These are phyloP conservation scores for Myriosclerotinia duriaeana DNA, from an alignment of 2,329 filamentous ascomycete genomes.

Conservation along the genomic window DNA sequence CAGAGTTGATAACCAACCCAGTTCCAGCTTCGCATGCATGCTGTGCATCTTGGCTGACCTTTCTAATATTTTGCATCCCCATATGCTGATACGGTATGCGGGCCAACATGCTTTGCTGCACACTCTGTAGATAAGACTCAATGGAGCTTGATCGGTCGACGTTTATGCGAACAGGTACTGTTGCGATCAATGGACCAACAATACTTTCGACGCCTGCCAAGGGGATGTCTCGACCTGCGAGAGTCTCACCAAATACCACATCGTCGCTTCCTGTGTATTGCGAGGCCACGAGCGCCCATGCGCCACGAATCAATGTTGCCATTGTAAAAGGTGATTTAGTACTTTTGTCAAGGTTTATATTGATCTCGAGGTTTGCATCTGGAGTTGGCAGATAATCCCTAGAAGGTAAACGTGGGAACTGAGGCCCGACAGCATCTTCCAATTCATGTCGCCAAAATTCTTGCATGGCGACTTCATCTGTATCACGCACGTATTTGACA, in stretches of 20 bases:
- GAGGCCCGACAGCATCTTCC: constrained; percentile 47
- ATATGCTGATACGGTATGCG: constrained; percentile 45
- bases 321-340: constrained; percentile 28
- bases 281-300: constrained; percentile 46
- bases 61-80: constrained; percentile 34
- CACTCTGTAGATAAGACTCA: constrained; percentile 45
- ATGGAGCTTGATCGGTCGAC: constrained; percentile 42
- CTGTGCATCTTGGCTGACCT: constrained; percentile 38
- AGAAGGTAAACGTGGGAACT: constrained; percentile 51
- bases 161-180: constrained; percentile 40
- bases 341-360: constrained; percentile 33
- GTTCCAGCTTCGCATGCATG: constrained; percentile 39
- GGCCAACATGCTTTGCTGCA: constrained; percentile 49
- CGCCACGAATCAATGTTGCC: constrained; percentile 36
- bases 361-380: constrained; percentile 47
- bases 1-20: constrained; percentile 14
- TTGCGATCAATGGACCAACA: constrained; percentile 47
- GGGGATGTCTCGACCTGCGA: constrained; percentile 46
- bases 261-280: constrained; percentile 44
- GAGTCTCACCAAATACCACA: constrained; percentile 47
- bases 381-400: constrained; percentile 47
- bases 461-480: constrained; percentile 40
- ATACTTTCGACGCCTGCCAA: constrained; percentile 46
- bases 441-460: constrained; percentile 51
- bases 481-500: constrained; percentile 48